These are phyloP conservation scores for Ceratobasidium sp. DNA, from an alignment of 1,284 basidiomycete species.

Conservation along the genomic window DNA sequence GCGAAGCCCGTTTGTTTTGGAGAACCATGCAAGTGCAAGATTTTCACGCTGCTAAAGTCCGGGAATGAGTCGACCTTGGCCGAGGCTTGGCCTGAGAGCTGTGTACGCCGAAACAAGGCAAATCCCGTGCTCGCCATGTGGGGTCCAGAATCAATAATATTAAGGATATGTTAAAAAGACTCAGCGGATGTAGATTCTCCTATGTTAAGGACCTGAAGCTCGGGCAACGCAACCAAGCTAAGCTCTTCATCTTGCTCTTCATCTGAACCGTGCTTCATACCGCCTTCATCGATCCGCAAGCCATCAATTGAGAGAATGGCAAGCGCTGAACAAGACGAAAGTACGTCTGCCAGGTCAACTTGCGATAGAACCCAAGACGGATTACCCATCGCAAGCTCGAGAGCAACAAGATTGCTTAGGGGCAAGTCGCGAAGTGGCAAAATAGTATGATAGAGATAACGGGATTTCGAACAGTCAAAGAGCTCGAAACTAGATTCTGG, in stretches of 20 bases:
- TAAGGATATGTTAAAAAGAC: too few species aligned
- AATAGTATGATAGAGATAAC: background rate
- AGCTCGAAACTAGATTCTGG: background rate
- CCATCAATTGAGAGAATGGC: background rate
- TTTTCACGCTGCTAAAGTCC: background rate
- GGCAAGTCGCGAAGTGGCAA: background rate
- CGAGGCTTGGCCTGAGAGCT: background rate
- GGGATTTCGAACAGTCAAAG: background rate
- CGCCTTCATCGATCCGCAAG: background rate
- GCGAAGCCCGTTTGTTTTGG: too few species aligned
- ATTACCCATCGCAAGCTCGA: background rate
- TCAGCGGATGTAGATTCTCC: too few species aligned
- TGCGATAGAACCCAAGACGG: background rate
- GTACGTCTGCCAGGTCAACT: background rate
- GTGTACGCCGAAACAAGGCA: background rate
- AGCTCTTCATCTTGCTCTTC: background rate
- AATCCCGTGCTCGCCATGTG: background rate
- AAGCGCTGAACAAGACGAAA: background rate
- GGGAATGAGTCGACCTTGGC: background rate
- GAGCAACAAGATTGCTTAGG: background rate
- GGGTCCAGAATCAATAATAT: too few species aligned
- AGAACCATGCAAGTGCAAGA: too few species aligned
- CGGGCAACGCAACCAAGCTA: background rate
- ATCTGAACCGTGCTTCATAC: background rate
- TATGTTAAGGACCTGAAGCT: too few species aligned